phyloP scores from a whole-genome alignment of 208 protist species.

The Trypanosoma boissoni region DNA sequence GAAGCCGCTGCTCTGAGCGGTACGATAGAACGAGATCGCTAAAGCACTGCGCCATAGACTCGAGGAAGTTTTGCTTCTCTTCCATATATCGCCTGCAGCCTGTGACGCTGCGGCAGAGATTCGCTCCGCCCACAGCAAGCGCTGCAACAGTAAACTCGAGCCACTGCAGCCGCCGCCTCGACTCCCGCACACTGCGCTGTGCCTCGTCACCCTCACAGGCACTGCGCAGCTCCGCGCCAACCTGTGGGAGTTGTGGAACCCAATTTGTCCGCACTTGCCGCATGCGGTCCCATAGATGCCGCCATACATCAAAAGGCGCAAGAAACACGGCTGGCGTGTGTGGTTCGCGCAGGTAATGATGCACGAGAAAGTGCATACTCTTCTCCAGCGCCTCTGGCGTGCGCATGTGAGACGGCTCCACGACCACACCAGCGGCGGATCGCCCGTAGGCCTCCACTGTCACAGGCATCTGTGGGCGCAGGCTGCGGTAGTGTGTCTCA shows the following conservation, averaged over 20 bases:
- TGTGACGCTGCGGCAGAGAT: constrained; percentile 55
- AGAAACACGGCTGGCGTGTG: constrained; percentile 58
- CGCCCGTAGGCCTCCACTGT: constrained; percentile 69
- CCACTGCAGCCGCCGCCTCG: constrained; percentile 57
- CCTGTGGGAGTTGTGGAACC: constrained; percentile 51
- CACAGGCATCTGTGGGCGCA: constrained; percentile 6
- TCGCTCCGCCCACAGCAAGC: constrained; percentile 58
- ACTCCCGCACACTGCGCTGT: constrained; percentile 32
- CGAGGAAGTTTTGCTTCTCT: constrained; percentile 82
- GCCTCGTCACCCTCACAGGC: constrained; percentile 23
- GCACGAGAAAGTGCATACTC: constrained; percentile 82
- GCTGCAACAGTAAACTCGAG: constrained; percentile 81
- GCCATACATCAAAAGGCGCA: constrained; percentile 70
- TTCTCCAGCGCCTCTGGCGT: constrained; percentile 74
- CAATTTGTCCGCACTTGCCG: constrained; percentile 79
- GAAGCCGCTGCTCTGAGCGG: constrained; percentile 52
- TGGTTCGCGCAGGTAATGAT: constrained; percentile 74
- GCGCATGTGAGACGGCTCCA: constrained; percentile 43
- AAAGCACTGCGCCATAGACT: constrained; percentile 88
- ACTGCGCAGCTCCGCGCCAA: constrained; percentile 16
- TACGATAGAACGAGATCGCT: constrained; percentile 75
- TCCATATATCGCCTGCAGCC: constrained; percentile 62
- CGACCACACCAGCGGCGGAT: constrained; percentile 59
- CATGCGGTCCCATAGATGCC: constrained; percentile 81
- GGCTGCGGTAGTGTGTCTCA: constrained; percentile 28